These are phyloP conservation scores for Phoma sp. DNA, from an alignment of 2,329 filamentous ascomycete species.

Conservation along the genomic window DNA sequence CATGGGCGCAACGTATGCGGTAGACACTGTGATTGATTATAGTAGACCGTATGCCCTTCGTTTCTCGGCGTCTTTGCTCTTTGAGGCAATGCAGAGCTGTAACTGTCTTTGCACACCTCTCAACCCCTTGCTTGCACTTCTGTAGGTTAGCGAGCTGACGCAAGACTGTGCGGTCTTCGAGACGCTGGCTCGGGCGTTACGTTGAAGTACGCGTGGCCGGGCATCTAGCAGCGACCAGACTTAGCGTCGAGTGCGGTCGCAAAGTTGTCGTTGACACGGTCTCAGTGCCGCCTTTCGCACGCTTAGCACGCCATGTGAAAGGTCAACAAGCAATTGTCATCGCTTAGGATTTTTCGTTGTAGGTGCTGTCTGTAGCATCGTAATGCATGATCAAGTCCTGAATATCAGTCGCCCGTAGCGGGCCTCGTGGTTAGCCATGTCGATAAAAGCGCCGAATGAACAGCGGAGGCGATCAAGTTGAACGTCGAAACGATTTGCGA, in stretches of 20 bases:
- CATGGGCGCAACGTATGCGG: not conserved
- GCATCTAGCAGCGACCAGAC: not conserved
- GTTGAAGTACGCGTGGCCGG: slow-evolving; percentile 1
- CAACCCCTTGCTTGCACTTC: not conserved
- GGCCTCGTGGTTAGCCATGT: slow-evolving; percentile 37
- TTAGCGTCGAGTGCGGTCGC: not conserved
- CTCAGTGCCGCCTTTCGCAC: not conserved
- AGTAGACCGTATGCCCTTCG: not conserved
- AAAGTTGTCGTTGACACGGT: not conserved
- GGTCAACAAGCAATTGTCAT: slow-evolving; percentile 8
- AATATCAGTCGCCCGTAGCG: slow-evolving; percentile 29
- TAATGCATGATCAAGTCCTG: slow-evolving; percentile 39
- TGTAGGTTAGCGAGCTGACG: not conserved
- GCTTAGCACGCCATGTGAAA: not conserved
- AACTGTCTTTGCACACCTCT: not conserved
- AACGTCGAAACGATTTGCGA: slow-evolving; percentile 9
- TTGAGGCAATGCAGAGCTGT: not conserved
- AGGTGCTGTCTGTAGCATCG: slow-evolving; percentile 33
- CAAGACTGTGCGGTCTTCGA: not conserved
- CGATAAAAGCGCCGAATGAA: slow-evolving; percentile 9
- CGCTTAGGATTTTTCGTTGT: slow-evolving; percentile 20
- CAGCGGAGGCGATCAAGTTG: slow-evolving; percentile 15
- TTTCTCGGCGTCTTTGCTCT: not conserved
- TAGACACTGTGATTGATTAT: slow-evolving; percentile 7
- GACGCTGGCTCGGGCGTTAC: not conserved